phyloP scores from a whole-genome alignment of 2,329 filamentous ascomycete genomes.

The Cryphonectria nitschkei region DNA sequence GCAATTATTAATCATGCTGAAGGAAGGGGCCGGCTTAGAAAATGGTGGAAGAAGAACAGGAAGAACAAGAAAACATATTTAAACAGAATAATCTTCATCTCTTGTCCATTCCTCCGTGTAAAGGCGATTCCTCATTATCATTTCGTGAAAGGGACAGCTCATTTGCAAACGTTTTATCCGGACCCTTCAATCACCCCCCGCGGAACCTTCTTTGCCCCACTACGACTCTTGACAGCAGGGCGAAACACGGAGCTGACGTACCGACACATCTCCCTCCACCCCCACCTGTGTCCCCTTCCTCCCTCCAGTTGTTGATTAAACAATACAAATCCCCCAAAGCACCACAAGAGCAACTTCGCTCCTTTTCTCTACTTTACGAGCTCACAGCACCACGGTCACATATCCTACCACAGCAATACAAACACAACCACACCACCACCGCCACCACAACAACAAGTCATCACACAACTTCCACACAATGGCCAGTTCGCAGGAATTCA shows the following conservation, averaged over 20 bases:
- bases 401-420: background rate
- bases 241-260: constrained; percentile 16
- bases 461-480: constrained; percentile 48
- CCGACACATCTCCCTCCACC: background rate
- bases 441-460: background rate
- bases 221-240: background rate
- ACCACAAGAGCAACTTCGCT: background rate
- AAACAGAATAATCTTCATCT: too few relatives aligned
- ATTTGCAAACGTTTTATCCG: constrained; percentile 17
- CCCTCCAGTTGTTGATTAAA: background rate
- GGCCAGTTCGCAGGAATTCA: constrained; percentile 83
- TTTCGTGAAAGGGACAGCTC: background rate
- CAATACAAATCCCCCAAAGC: background rate
- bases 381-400: background rate
- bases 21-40: background rate
- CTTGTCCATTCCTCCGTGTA: background rate
- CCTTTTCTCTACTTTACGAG: background rate
- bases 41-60: background rate
- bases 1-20: background rate
- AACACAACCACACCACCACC: too few relatives aligned
- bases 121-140: background rate
- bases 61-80: too few relatives aligned
- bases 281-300: background rate
- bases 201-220: constrained; percentile 7
- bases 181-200: background rate